phyloP scores from a whole-genome alignment of 768 basidiomycete species.

The Suillus fuscotomentosus region DNA sequence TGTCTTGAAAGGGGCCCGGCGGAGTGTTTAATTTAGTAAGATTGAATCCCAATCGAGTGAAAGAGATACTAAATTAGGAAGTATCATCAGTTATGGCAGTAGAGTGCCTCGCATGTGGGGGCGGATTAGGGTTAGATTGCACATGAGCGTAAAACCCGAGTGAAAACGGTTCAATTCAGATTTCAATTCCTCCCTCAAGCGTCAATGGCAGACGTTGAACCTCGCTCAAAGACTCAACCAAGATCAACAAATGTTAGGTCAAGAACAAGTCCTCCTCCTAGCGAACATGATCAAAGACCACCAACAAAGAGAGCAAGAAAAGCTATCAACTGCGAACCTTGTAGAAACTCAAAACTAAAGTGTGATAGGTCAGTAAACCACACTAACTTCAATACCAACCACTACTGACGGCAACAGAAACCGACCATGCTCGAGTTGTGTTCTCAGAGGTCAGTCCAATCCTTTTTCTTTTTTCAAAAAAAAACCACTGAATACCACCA shows the following conservation, averaged over 20 bases:
- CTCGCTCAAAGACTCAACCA: neutral
- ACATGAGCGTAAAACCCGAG: conserved; percentile 1
- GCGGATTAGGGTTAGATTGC: conserved; percentile 3
- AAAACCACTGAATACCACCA: conserved; percentile 15
- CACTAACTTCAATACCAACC: neutral
- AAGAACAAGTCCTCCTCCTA: conserved; percentile 45
- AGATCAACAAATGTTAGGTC: conserved; percentile 40
- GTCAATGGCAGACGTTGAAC: neutral
- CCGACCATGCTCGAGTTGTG: conserved; percentile 87
- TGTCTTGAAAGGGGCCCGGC: neutral
- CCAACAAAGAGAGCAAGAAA: conserved; percentile 83
- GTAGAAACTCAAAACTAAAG: conserved; percentile 84
- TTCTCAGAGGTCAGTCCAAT: conserved; percentile 62
- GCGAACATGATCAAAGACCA: conserved; percentile 58
- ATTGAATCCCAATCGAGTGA: neutral
- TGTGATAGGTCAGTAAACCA: conserved; percentile 66
- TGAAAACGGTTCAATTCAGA: neutral
- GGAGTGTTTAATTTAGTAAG: neutral
- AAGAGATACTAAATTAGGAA: neutral
- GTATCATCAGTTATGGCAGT: neutral
- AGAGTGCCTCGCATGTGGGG: conserved; percentile 1
- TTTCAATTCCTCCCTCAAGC: neutral
- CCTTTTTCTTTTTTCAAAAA: conserved; percentile 5
- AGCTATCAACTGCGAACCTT: conserved; percentile 88
- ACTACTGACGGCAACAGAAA: conserved; percentile 44